Conservation (phyloP, 2,329 filamentous ascomycete species). For the Fonsecaea multimorphosa region DNA sequence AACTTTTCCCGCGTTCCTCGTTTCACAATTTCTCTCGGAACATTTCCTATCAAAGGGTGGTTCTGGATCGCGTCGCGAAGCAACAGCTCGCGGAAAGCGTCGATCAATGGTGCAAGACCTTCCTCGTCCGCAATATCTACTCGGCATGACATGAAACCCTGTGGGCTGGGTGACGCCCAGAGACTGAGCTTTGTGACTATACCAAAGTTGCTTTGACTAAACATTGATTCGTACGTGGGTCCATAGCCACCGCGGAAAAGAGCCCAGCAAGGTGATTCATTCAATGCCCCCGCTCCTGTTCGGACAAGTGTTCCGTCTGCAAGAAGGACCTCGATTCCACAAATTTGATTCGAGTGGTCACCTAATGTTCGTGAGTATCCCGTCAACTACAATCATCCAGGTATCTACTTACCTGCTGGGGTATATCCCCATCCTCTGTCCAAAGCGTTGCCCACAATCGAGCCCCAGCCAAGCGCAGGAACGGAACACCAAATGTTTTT, state of each 20-base stretch:
- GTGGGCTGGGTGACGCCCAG: neutral
- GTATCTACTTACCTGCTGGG: neutral
- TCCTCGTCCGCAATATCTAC: neutral
- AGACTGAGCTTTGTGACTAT: slow-evolving; percentile 51
- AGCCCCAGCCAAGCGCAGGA: slow-evolving; percentile 58
- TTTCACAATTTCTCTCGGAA: neutral
- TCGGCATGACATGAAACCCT: slow-evolving; percentile 42
- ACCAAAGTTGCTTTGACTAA: slow-evolving; percentile 52
- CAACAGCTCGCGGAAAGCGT: slow-evolving; percentile 48
- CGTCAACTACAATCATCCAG: slow-evolving; percentile 15
- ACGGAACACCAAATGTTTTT: slow-evolving; percentile 56
- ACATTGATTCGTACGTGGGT: slow-evolving; percentile 36
- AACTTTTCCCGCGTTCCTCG: neutral
- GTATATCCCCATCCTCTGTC: slow-evolving; percentile 50
- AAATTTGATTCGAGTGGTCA: slow-evolving; percentile 55
- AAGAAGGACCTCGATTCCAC: slow-evolving; percentile 53
- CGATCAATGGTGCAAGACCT: slow-evolving; percentile 27
- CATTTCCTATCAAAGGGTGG: neutral
- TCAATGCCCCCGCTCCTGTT: slow-evolving; percentile 50
- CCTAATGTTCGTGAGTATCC: slow-evolving; percentile 39
- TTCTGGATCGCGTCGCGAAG: neutral
- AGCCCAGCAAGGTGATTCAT: slow-evolving; percentile 21
- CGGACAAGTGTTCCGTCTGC: slow-evolving; percentile 49
- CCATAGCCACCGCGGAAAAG: slow-evolving; percentile 43
- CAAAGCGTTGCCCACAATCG: slow-evolving; percentile 57